Conservation (phyloP, 1,284 basidiomycete species). For the Apiotrichum gamsii region DNA sequence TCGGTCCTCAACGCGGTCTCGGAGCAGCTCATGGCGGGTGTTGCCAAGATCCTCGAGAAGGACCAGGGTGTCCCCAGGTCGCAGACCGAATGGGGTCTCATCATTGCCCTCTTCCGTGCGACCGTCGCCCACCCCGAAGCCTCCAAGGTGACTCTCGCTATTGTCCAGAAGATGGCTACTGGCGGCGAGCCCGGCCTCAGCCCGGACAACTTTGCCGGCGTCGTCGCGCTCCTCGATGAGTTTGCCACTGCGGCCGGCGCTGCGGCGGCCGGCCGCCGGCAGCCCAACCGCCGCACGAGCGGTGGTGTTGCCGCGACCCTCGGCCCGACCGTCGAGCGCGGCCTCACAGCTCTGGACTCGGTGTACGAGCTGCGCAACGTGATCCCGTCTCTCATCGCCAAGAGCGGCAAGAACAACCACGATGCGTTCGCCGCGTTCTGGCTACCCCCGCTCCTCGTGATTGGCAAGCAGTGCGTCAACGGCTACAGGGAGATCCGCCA, state of each 20-base stretch:
- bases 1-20: conserved; percentile 74
- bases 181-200: conserved; percentile 54
- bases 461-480: conserved; percentile 80
- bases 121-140: conserved; percentile 85
- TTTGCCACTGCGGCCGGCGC: conserved; percentile 70
- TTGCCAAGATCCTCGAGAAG: conserved; percentile 69
- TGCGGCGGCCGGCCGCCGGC: conserved; percentile 56
- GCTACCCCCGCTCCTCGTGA: conserved; percentile 68
- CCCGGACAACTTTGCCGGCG: conserved; percentile 71
- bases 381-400: conserved; percentile 56
- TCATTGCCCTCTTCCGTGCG: conserved; percentile 81
- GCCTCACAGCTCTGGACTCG: conserved; percentile 73
- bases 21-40: conserved; percentile 82
- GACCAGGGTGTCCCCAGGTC: conserved; percentile 68
- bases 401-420: conserved; percentile 33
- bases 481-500: conserved; percentile 79
- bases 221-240: conserved; percentile 77
- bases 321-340: conserved; percentile 69
- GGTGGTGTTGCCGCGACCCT: conserved; percentile 30
- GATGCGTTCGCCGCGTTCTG: conserved; percentile 72
- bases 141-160: conserved; percentile 71
- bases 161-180: conserved; percentile 59
- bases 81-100: conserved; percentile 91
- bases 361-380: conserved; percentile 65
- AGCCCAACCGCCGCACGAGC: conserved; percentile 30